Evolutionary conservation across 306 rosid species (phyloP), one percentile per base, ranked within the genome.

Genomic region (Sophora flavescens): DNA sequence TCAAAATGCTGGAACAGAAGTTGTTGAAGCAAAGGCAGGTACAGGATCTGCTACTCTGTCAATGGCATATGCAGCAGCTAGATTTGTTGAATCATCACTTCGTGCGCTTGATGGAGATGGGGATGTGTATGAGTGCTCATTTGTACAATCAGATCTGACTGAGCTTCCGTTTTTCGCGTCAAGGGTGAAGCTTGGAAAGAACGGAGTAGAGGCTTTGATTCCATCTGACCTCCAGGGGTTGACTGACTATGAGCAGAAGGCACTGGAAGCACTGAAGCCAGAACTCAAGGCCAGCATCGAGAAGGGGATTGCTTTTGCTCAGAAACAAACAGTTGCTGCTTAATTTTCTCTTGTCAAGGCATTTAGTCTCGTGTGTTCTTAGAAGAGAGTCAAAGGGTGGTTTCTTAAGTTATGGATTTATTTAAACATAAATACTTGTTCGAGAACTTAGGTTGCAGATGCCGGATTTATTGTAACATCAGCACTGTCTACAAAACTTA

Each of bases 21-120:
- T 96, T 64, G 99, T 96, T 8, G 99, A 96, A 76, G 99, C 99
- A 2, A 96, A 96, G 87, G 99, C 98, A 4, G 99, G 99, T 54
- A 86, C 97, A 10, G 99, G 99, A 18, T 96, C 99, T 47, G 99
- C 99, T 39, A 96, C 99, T 59, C 75, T 96, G 84, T 96, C 99
- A 10, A 96, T 96, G 99, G 99, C 99, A 56, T 96, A 96, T 82
- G 98, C 98, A 3, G 99, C 99, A 0, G 99, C 99, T 17, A 86
- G 99, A 85, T 96, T 96, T 63, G 97, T 96, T 2, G 99, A 96
- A 82, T 96, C 99, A 0, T 92, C 98, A 63, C 97, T 96, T 6
- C 93, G 99, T 15, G 99, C 97, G 0, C 88, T 96, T 35, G 99
- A 92, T 14, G 99, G 99, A 80, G 99, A 96, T 42, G 87, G 90